Evolutionary conservation across 2,329 filamentous ascomycete species (phyloP).

Genomic region (Colletotrichum ledebouriae): DNA sequence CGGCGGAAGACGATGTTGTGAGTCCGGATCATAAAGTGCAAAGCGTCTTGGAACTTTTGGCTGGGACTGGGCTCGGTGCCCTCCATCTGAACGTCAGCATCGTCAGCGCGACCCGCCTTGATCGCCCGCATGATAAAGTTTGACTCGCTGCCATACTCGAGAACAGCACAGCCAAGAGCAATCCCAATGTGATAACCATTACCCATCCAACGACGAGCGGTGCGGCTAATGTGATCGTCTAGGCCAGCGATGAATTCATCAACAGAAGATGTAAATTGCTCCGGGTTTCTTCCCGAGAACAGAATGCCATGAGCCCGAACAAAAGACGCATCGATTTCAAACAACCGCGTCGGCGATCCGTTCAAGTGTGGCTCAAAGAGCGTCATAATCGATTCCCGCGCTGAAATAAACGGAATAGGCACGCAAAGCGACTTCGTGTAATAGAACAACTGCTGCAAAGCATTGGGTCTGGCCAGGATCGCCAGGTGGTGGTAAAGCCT

Average conservation of each 20-base stretch:
- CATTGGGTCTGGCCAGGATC: constrained; percentile 78
- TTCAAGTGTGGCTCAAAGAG: constrained; percentile 72
- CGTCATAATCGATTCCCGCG: constrained; percentile 78
- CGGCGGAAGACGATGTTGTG: not conserved
- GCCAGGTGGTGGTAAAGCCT: constrained; percentile 91
- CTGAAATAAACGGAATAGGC: constrained; percentile 74
- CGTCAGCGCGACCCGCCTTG: not conserved
- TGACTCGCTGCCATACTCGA: constrained; percentile 61
- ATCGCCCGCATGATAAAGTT: constrained; percentile 17
- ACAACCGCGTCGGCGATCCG: not conserved
- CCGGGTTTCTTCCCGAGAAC: not conserved
- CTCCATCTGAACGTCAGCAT: constrained; percentile 1
- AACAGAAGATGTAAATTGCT: not conserved
- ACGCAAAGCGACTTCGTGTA: constrained; percentile 80
- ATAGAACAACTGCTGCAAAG: constrained; percentile 78
- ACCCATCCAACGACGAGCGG: constrained; percentile 65
- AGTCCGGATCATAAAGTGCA: constrained; percentile 54
- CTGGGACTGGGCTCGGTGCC: not conserved
- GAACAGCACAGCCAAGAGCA: constrained; percentile 64
- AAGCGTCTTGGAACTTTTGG: constrained; percentile 69
- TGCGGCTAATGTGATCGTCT: constrained; percentile 67
- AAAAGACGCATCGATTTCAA: constrained; percentile 14
- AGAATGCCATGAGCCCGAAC: constrained; percentile 20
- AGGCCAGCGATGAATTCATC: constrained; percentile 64
- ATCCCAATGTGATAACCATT: constrained; percentile 69